Conservation (phyloP, 192 early-diverging fungal genomes). For the Coemansia sp. region DNA sequence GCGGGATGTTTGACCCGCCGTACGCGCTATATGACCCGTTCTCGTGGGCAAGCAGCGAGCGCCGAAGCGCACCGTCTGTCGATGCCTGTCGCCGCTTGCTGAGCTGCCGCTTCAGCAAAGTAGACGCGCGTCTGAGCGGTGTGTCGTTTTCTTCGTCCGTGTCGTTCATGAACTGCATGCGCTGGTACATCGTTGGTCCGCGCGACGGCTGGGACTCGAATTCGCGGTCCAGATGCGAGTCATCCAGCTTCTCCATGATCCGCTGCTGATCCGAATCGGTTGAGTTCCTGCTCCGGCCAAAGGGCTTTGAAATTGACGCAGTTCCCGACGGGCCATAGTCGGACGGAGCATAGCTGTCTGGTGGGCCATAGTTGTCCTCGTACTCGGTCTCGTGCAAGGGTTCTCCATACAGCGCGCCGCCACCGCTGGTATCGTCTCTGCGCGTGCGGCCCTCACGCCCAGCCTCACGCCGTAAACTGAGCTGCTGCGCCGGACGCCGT, state of each 20-base stretch:
- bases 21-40: conserved; percentile 18
- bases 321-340: conserved; percentile 1
- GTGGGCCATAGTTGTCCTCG: conserved; percentile 16
- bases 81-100: conserved; percentile 50
- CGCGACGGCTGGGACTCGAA: conserved; percentile 46
- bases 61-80: conserved; percentile 25
- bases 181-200: conserved; percentile 52
- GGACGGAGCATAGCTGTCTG: conserved; percentile 16
- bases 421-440: conserved; percentile 17
- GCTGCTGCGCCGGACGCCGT: conserved; percentile 38
- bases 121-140: conserved; percentile 39
- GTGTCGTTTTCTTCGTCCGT: conserved; percentile 41
- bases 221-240: conserved; percentile 46
- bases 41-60: conserved; percentile 30
- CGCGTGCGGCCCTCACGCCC: conserved; percentile 37
- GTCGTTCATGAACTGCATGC: conserved; percentile 51
- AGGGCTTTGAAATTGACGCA: conserved; percentile 31
- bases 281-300: conserved; percentile 15
- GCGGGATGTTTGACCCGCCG: conserved; percentile 24
- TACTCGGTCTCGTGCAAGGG: conserved; percentile 26
- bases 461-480: conserved; percentile 40
- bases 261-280: conserved; percentile 19
- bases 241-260: conserved; percentile 50
- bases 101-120: conserved; percentile 39
- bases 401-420: conserved; percentile 25